phyloP scores from a whole-genome alignment of 148 eudicot species.

The Heliosperma pusillum region DNA sequence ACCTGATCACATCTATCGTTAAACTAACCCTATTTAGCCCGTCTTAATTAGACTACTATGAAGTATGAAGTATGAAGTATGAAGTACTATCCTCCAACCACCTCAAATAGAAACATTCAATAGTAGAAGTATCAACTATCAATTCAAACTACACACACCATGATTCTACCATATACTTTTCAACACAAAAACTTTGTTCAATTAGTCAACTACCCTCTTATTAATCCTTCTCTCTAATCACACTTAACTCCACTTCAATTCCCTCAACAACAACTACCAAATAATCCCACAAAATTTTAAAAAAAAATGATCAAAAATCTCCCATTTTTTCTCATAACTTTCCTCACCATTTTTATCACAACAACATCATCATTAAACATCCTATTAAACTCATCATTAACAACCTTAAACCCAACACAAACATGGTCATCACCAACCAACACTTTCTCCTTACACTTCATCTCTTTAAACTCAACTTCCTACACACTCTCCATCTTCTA shows the following conservation, averaged over 20 bases:
- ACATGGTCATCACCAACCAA: conserved; percentile 56
- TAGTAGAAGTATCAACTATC: too few species aligned
- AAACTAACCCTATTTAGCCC: too few species aligned
- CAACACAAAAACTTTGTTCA: too few species aligned
- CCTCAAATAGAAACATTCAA: too few species aligned
- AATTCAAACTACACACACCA: too few species aligned
- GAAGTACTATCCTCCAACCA: too few species aligned
- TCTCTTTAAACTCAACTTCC: conserved; percentile 29
- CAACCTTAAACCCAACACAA: conserved; percentile 20
- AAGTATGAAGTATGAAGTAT: too few species aligned
- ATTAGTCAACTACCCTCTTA: too few species aligned
- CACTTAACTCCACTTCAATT: not conserved
- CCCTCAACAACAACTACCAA: not conserved
- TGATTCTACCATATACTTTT: too few species aligned
- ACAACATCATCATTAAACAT: conserved; percentile 22
- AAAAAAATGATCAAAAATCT: not conserved
- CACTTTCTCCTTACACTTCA: conserved; percentile 51
- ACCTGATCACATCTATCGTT: too few species aligned
- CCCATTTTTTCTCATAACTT: not conserved
- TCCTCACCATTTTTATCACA: not conserved
- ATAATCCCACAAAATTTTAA: too few species aligned
- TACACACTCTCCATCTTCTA: conserved; percentile 50
- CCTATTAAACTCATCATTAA: conserved; percentile 18
- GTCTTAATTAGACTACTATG: too few species aligned
- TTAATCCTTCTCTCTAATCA: not conserved